Evolutionary conservation across 2,329 filamentous ascomycete genomes (phyloP), one percentile per base, ranked within the genome.

Genomic region (Reticulascus tulasneorum): DNA sequence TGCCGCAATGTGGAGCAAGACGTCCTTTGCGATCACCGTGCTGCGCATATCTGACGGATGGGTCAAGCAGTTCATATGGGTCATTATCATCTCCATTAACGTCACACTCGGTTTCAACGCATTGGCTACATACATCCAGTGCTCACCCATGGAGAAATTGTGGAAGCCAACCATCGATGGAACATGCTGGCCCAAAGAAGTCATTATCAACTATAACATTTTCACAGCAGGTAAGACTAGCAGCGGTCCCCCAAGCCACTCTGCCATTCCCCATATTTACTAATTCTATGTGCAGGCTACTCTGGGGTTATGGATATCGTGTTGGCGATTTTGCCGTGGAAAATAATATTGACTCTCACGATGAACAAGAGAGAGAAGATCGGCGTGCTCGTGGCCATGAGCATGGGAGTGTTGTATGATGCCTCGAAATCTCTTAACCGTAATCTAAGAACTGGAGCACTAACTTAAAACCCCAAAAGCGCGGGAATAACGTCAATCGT

Each of bases 1-100:
- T n/a, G n/a, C n/a, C n/a, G n/a, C n/a, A n/a, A n/a, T 54, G 11
- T 62, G 54, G 56, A 60, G 58, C 42, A 66, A 66, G 46, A 62
- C 59, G 1, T 62, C 60, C 2, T 62, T 64, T 35, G 60, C 51
- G 9, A 42, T 63, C 15, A 62, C 58, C 6, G 48, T 63, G 26
- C 51, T 63, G 20, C 50, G 58, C 6, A 52, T 16, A 44, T 50
- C 49, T 6, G 43, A 52, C 7, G 51, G 45, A 38, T 52, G n/a
- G 34, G 29, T 33, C 9, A 18, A 20, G 6, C 50, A 47, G 23
- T 42, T 52, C 20, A 34, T 37, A 2, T 60, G 57, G 59, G 50
- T 50, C 25, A 47, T 55, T n/a, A 58, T 59, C 16, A 29, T 55
- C 7, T 51, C 50, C 4, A 52, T 60, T 41, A 60, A 51, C 26